A percentile compares a stretch with the other conserved stretches of the same genome.
These are phyloP conservation scores for Phytophthora fragariaefolia DNA, from an alignment of 352 stramenopile species.

Conservation along the genomic window DNA sequence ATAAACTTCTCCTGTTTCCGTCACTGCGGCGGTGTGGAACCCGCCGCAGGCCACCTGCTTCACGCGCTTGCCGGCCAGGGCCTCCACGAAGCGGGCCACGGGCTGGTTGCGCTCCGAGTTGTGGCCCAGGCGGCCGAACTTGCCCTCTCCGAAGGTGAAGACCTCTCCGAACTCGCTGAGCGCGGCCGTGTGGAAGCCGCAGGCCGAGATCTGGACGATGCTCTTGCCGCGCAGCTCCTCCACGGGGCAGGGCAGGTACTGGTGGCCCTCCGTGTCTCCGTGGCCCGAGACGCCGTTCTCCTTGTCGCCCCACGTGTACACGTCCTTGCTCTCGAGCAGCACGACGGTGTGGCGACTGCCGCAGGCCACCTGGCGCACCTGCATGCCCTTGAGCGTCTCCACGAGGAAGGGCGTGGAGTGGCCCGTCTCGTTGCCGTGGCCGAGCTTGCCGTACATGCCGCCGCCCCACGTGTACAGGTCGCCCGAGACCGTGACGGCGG, in stretches of 20 bases:
- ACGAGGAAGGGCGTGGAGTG: conserved; percentile 95
- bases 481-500: conserved; percentile 93
- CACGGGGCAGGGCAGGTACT: conserved; percentile 93
- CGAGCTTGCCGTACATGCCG: conserved; percentile 96
- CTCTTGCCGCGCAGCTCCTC: conserved; percentile 88
- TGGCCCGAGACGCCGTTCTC: conserved; percentile 96
- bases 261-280: conserved; percentile 94
- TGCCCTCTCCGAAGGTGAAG: conserved; percentile 95
- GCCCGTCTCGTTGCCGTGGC: conserved; percentile 93
- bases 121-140: conserved; percentile 87
- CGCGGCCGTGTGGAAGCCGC: conserved; percentile 87
- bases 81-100: conserved; percentile 76
- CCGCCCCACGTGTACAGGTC: conserved; percentile 95
- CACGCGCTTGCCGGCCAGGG: conserved; percentile 71
- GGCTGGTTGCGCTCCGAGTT: conserved; percentile 87
- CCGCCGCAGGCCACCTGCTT: conserved; percentile 91
- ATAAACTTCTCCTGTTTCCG: conserved; percentile 86
- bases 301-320: conserved; percentile 96
- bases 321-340: conserved; percentile 86
- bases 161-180: conserved; percentile 90
- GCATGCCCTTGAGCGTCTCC: conserved; percentile 91
- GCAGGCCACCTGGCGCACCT: conserved; percentile 94
- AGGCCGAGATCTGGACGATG: conserved; percentile 91
- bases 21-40: conserved; percentile 89
- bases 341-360: conserved; percentile 95